These are phyloP conservation scores for Cetraspora pellucida DNA, from an alignment of 192 early-diverging fungal species.

Conservation along the genomic window DNA sequence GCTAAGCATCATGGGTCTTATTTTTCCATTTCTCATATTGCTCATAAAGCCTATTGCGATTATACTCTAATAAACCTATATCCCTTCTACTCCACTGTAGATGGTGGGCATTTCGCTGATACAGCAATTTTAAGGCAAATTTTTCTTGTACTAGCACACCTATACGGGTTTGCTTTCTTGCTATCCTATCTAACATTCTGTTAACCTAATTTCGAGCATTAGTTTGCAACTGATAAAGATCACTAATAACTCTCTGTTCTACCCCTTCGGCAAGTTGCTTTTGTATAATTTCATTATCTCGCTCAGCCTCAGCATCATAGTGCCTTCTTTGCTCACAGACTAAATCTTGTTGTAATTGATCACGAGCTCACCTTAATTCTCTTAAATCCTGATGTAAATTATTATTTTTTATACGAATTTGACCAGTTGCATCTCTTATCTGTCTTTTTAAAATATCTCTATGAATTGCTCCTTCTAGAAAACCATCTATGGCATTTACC, in stretches of 20 bases:
- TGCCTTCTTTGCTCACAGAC: background rate
- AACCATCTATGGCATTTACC: background rate
- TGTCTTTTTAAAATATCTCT: background rate
- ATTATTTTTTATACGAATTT: background rate
- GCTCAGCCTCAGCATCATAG: background rate
- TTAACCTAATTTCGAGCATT: background rate
- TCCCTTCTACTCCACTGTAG: background rate
- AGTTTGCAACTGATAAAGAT: background rate
- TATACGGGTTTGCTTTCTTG: background rate
- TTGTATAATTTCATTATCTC: background rate
- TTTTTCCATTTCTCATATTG: conserved; percentile 19
- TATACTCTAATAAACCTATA: conserved; percentile 2
- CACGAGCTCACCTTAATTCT: background rate
- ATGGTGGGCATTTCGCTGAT: background rate
- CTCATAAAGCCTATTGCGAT: background rate
- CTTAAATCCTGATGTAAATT: background rate
- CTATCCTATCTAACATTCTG: too few species aligned
- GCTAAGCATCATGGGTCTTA: background rate
- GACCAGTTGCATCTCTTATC: background rate
- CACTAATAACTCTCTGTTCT: background rate
- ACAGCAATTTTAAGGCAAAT: conserved; percentile 21
- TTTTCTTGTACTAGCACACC: background rate
- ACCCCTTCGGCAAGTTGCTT: background rate
- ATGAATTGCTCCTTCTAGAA: background rate
- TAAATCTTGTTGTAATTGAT: background rate